Evolutionary conservation across 306 rosid genomes (phyloP).

Genomic region (Vigna hirtella): DNA sequence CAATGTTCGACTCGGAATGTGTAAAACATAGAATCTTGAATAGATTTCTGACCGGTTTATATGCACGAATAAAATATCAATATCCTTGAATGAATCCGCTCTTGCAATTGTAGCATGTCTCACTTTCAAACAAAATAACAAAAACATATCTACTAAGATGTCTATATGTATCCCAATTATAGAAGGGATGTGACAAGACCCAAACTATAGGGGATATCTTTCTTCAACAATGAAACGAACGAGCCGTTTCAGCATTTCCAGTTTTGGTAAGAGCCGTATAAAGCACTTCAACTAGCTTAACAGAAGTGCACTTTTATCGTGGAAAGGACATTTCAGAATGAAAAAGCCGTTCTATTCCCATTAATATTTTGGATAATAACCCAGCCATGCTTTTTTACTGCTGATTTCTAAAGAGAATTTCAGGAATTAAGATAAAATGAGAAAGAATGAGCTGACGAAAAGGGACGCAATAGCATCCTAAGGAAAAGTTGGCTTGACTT

Average conservation of each 20-base stretch:
- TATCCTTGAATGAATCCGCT: not conserved
- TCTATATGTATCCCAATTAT: slow-evolving; percentile 13
- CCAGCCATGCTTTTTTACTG: not conserved
- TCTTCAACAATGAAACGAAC: not conserved
- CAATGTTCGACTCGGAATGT: not conserved
- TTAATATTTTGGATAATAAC: slow-evolving; percentile 4
- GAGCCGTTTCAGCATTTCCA: not conserved
- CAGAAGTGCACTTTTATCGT: not conserved
- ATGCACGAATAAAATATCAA: too few species aligned
- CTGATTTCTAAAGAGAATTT: not conserved
- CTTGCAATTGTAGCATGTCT: slow-evolving; percentile 4
- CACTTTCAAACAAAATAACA: not conserved
- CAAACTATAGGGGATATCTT: not conserved
- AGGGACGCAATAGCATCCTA: not conserved
- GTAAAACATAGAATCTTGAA: not conserved
- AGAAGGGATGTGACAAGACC: slow-evolving; percentile 12
- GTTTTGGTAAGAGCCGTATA: not conserved
- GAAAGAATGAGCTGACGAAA: slow-evolving; percentile 18
- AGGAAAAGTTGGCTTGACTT: slow-evolving; percentile 9
- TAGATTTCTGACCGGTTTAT: not conserved
- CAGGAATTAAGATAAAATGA: not conserved
- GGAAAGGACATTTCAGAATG: slow-evolving; percentile 3
- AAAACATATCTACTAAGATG: not conserved
- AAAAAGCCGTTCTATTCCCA: not conserved
- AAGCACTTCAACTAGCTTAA: slow-evolving; percentile 9